Evolutionary conservation across 768 basidiomycete species (phyloP).

Genomic region (Phaeolepiota aurea): DNA sequence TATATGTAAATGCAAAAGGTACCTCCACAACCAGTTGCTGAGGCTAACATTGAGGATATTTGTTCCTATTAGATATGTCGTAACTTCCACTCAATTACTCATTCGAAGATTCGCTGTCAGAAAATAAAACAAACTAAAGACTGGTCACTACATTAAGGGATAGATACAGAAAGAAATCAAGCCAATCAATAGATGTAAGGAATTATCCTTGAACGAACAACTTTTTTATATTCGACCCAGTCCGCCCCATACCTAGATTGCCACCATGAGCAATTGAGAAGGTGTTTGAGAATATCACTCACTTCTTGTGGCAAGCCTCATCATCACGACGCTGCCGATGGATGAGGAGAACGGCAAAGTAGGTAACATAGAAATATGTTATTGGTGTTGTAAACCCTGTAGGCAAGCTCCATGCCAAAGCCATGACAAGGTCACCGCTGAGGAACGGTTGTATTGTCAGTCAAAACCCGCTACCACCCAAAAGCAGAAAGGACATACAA

Average conservation of each 20-base stretch:
- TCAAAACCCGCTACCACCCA: neutral
- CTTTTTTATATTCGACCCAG: slow-evolving; percentile 83
- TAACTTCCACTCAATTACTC: too few species aligned
- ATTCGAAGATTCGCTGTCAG: too few species aligned
- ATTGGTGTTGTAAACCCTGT: slow-evolving; percentile 89
- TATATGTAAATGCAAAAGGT: too few species aligned
- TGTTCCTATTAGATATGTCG: too few species aligned
- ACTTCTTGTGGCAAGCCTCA: slow-evolving; percentile 87
- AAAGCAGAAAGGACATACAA: slow-evolving; percentile 33
- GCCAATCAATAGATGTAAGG: slow-evolving; percentile 75
- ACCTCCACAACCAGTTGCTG: too few species aligned
- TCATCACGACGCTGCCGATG: slow-evolving; percentile 91
- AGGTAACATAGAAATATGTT: slow-evolving; percentile 90
- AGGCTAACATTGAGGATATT: too few species aligned
- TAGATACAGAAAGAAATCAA: too few species aligned
- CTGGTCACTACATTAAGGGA: too few species aligned
- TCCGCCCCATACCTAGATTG: slow-evolving; percentile 78
- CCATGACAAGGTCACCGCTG: slow-evolving; percentile 86
- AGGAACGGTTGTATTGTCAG: neutral
- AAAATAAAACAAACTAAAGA: too few species aligned
- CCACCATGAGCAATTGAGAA: slow-evolving; percentile 2
- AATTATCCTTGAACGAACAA: slow-evolving; percentile 81
- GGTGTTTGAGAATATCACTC: slow-evolving; percentile 14
- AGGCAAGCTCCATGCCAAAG: slow-evolving; percentile 86
- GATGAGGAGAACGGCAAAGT: slow-evolving; percentile 83